Base-by-base conservation (phyloP, 306 rosid genomes). In the Lotus japonicus region DNA sequence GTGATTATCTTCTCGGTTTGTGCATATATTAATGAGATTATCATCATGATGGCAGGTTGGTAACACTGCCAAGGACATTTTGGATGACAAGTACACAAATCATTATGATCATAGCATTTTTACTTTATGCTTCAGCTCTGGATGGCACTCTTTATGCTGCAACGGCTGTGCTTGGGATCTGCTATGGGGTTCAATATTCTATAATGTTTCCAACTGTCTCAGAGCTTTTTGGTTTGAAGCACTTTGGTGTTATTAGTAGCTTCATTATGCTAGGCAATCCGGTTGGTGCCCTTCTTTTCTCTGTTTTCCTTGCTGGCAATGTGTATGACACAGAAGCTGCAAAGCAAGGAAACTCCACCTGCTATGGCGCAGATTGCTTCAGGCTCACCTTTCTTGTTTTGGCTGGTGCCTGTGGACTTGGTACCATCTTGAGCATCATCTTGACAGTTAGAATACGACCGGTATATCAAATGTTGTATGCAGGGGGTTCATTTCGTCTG, bases 301-400 rank as follows among this genome's bases (percentile, higher is more conserved):
- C 95, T 14, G 88, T 74, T 73, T 13, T 88, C 16, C 90, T 90
- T 33, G 86, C 90, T 52, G 88, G 87, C 43, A 73, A 55, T 57
- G 58, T 90, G 21, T 90, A 90, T 62, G 95, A 92, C 51, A 48
- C 71, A 10, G 95, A 92, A 84, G 98, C 98, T 54, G 76, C 81
- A 31, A 89, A 80, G 84, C 89, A 86, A 83, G 96, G 96, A 72
- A 71, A 49, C 0, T 78, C 88, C 65, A 80, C 89, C 19, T 88
- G 91, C 79, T 28, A 86, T 33, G 98, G 96, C 46, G 65, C 88
- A 17, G 19, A 66, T 66, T 92, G 98, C 82, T 89, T 86, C 84
- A 79, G 96, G 80, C 44, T 78, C 49, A 89, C 95, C 15, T 92
- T 92, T 85, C 77, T 85, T 46, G 72, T 87, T 64, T 81, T 92